These are phyloP conservation scores for Globisporangium canariense DNA, from an alignment of 352 stramenopile genomes.

Conservation along the genomic window DNA sequence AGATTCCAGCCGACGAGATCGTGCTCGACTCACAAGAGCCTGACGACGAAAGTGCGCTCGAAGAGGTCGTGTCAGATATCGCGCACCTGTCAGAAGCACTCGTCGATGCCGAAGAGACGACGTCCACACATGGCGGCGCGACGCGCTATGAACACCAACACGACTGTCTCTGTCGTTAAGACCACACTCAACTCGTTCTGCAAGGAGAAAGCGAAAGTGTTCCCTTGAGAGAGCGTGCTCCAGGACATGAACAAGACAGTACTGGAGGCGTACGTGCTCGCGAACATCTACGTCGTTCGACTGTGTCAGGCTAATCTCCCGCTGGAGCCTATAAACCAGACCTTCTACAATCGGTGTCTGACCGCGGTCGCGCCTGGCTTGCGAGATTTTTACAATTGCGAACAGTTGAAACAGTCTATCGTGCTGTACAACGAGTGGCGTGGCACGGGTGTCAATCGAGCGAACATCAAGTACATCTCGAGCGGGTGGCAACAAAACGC, in stretches of 20 bases:
- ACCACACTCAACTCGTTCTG: constrained; percentile 11
- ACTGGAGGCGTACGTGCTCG: constrained; percentile 11
- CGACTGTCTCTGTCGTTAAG: neutral
- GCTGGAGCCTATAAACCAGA: too few species aligned
- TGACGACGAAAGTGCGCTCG: neutral
- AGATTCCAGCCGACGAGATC: neutral
- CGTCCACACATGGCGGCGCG: neutral
- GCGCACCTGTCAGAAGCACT: neutral
- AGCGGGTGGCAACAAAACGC: neutral
- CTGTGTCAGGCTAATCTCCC: too few species aligned
- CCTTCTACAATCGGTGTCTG: too few species aligned
- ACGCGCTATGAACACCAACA: neutral
- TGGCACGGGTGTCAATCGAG: neutral
- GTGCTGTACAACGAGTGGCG: constrained; percentile 12
- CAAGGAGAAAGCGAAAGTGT: neutral
- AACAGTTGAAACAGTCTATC: too few species aligned
- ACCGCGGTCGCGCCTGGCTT: too few species aligned
- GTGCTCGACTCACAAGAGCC: neutral
- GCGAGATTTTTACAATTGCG: too few species aligned
- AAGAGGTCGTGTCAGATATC: neutral
- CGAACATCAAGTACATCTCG: neutral
- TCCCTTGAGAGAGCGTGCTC: constrained; percentile 9
- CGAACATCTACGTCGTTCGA: constrained; percentile 2
- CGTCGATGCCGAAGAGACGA: neutral
- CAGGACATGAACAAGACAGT: constrained; percentile 12